Conservation (phyloP, 2,329 filamentous ascomycete genomes). For the Fusarium dimerum region DNA sequence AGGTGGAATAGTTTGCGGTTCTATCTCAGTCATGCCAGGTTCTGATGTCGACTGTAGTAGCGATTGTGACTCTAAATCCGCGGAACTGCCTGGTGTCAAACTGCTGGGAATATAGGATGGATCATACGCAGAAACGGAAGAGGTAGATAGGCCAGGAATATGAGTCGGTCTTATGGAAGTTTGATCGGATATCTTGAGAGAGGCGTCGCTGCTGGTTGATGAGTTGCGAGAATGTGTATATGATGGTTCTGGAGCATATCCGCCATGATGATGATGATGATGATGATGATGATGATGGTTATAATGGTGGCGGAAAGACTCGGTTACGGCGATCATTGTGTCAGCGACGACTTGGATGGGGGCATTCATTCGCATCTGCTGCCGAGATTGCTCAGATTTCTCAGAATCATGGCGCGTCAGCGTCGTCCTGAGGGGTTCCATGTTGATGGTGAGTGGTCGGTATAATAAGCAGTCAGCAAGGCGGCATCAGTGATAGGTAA, state of each 20-base stretch:
- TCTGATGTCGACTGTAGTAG: constrained; percentile 18
- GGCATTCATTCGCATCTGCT: constrained; percentile 14
- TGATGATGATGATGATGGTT: constrained; percentile 22
- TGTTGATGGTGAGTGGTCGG: constrained; percentile 7
- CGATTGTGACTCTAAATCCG: constrained; percentile 15
- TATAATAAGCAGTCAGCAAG: constrained; percentile 14
- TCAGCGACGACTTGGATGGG: constrained; percentile 23
- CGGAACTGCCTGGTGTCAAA: not conserved
- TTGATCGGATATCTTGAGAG: constrained; percentile 19
- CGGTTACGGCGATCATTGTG: constrained; percentile 29
- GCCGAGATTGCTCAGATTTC: constrained; percentile 23
- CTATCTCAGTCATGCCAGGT: constrained; percentile 12
- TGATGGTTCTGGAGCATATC: constrained; percentile 20
- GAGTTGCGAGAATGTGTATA: constrained; percentile 24
- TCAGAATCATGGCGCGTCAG: constrained; percentile 20
- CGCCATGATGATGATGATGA: constrained; percentile 15
- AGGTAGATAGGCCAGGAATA: not conserved
- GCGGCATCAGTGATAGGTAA: not conserved
- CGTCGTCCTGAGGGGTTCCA: constrained; percentile 21
- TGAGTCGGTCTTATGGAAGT: constrained; percentile 13
- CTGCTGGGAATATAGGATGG: not conserved
- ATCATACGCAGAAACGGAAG: not conserved
- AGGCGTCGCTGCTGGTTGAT: constrained; percentile 23
- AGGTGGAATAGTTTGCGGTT: constrained; percentile 1
- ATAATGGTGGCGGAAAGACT: constrained; percentile 28